phyloP scores from a whole-genome alignment of 2,329 filamentous ascomycete genomes.

The Aspergillus nomiae region DNA sequence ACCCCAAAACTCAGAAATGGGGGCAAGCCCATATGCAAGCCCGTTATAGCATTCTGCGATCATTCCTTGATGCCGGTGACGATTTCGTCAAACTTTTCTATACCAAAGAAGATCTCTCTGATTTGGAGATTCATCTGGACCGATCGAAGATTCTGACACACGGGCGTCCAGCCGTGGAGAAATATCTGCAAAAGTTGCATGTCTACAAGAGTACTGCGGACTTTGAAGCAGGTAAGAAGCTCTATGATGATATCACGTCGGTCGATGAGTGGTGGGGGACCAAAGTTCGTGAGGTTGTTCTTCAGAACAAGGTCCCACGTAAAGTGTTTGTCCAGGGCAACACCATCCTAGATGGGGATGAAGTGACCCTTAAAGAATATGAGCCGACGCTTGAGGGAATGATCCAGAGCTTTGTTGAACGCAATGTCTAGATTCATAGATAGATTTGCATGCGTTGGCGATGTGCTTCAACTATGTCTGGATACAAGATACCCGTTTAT shows the following conservation, averaged over 20 bases:
- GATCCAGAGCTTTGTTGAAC: slow-evolving; percentile 77
- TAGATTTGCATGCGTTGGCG: not conserved
- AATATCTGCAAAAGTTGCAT: slow-evolving; percentile 87
- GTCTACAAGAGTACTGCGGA: slow-evolving; percentile 92
- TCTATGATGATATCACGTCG: slow-evolving; percentile 81
- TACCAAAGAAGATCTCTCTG: slow-evolving; percentile 72
- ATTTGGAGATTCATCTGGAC: slow-evolving; percentile 80
- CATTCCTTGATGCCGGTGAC: slow-evolving; percentile 80
- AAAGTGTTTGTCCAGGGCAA: slow-evolving; percentile 91
- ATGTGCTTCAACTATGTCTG: not conserved
- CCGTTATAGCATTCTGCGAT: slow-evolving; percentile 77
- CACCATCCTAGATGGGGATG: slow-evolving; percentile 70
- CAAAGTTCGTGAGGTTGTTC: slow-evolving; percentile 67
- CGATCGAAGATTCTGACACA: slow-evolving; percentile 81
- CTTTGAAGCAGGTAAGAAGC: slow-evolving; percentile 70
- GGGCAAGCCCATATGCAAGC: slow-evolving; percentile 91
- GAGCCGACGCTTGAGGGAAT: slow-evolving; percentile 78
- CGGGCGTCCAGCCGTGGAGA: slow-evolving; percentile 79
- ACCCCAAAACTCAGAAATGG: slow-evolving; percentile 88
- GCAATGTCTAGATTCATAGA: slow-evolving; percentile 40
- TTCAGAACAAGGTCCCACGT: slow-evolving; percentile 62
- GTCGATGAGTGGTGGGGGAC: slow-evolving; percentile 85
- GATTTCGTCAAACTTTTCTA: slow-evolving; percentile 84
- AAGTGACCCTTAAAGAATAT: slow-evolving; percentile 81
- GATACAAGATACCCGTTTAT: not conserved